These are phyloP conservation scores for Primulina huaijiensis DNA, from an alignment of 257 asterid genomes.

Conservation along the genomic window DNA sequence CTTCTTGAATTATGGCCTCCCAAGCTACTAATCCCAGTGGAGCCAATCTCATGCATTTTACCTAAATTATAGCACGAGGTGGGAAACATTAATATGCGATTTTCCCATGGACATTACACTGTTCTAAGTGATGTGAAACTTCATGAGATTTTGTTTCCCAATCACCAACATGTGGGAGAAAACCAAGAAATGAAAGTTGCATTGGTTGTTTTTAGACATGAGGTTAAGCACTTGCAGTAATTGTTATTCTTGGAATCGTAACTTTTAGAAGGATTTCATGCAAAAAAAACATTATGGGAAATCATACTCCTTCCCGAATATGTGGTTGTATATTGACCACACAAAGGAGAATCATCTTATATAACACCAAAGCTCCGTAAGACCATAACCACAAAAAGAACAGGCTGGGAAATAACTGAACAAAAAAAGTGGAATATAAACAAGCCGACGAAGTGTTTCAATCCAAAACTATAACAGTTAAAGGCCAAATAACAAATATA, in stretches of 20 bases:
- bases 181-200: neutral
- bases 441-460: neutral
- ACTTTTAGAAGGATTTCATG: neutral
- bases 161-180: neutral
- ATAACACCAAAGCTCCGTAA: neutral
- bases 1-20: slow-evolving; percentile 78
- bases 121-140: neutral
- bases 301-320: no score
- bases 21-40: slow-evolving; percentile 80
- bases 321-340: no score
- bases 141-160: neutral
- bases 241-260: neutral
- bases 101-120: neutral
- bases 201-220: neutral
- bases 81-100: neutral
- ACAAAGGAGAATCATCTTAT: neutral
- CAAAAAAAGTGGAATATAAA: neutral
- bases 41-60: slow-evolving; percentile 71
- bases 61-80: slow-evolving; percentile 41
- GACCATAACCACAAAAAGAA: neutral
- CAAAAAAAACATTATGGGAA: neutral
- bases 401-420: neutral
- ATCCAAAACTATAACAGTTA: slow-evolving; percentile 7
- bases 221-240: neutral
- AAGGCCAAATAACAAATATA: neutral